phyloP scores from a whole-genome alignment of 768 basidiomycete genomes.

The Lactarius trivialis region DNA sequence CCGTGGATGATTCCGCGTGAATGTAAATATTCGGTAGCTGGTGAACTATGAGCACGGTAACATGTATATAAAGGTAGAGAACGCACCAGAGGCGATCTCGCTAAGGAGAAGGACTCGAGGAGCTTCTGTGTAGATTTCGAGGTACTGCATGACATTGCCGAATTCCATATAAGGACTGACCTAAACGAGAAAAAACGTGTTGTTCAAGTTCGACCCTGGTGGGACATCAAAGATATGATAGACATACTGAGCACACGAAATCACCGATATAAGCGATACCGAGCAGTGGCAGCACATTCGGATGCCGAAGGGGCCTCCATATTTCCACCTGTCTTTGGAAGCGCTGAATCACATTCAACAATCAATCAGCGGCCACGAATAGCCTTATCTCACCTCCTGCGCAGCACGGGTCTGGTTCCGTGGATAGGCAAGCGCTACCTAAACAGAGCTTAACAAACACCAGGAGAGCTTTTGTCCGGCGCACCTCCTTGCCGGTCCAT shows the following conservation, averaged over 20 bases:
- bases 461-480: background rate
- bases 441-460: background rate
- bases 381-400: slow-evolving; percentile 10
- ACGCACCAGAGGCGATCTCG: slow-evolving; percentile 15
- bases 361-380: background rate
- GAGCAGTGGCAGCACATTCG: slow-evolving; percentile 15
- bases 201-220: background rate
- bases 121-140: slow-evolving; percentile 3
- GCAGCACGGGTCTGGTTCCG: slow-evolving; percentile 10
- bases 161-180: slow-evolving; percentile 16
- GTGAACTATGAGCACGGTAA: background rate
- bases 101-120: slow-evolving; percentile 6
- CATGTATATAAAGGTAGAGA: background rate
- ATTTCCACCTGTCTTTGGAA: slow-evolving; percentile 20
- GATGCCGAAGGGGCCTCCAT: slow-evolving; percentile 19
- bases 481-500: slow-evolving; percentile 15
- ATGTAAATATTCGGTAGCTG: slow-evolving; percentile 18
- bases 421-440: slow-evolving; percentile 14
- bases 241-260: slow-evolving; percentile 14
- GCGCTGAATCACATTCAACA: slow-evolving; percentile 1
- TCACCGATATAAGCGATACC: slow-evolving; percentile 15
- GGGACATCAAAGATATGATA: background rate
- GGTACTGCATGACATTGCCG: slow-evolving; percentile 10
- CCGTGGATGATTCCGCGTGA: slow-evolving; percentile 14
- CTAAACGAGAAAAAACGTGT: background rate